Evolutionary conservation across 352 stramenopile genomes (phyloP), one percentile per base, ranked within the genome.

Genomic region (Phytophthora macrochlamydospora): DNA sequence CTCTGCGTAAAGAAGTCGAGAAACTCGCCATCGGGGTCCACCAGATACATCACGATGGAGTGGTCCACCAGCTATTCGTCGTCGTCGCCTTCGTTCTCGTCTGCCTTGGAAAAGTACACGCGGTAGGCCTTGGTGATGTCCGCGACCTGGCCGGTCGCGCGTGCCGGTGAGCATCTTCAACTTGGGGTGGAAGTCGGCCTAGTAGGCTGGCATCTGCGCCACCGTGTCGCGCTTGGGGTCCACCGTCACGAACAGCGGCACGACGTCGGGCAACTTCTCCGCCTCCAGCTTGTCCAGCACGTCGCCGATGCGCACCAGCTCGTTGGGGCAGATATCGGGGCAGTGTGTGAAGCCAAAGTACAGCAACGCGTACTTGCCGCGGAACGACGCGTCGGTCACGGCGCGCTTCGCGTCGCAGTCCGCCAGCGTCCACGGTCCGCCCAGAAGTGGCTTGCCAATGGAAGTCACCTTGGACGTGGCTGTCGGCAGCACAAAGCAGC

Each of bases 301-400:
- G 58, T 97, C 87, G 12, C 93, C 96, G 29, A 99, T 92, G 70
- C 99, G 99, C 54, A 99, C 93, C 64, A 99, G 94, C 83, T 99
- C 98, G 32, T 98, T 98, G 12, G 98, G 98, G 67, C 98, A 99
- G 75, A 99, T 99, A 76, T 99, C 98, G 3, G 98, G 98, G 78
- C 98, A 99, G 67, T 98, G 93, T 58, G 97, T 98, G 84, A 99
- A 99, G 66, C 98, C 98, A 90, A 99, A 99, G 89, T 99, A 99
- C 28, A 99, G 79, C 43, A 99, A 81, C 59, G 94, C 90, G 83
- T 97, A 98, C 71, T 99, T 95, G 65, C 97, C 97, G 46, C 72
- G 76, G 70, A 92, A 98, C 65, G 89, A 89, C 38, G 87, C 90
- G 69, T 99, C 91, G 29, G 93, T 98, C 38, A 98, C 88, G 5